Evolutionary conservation across 768 basidiomycete genomes (phyloP).

Genomic region (Hemileccinum rubropunctum): DNA sequence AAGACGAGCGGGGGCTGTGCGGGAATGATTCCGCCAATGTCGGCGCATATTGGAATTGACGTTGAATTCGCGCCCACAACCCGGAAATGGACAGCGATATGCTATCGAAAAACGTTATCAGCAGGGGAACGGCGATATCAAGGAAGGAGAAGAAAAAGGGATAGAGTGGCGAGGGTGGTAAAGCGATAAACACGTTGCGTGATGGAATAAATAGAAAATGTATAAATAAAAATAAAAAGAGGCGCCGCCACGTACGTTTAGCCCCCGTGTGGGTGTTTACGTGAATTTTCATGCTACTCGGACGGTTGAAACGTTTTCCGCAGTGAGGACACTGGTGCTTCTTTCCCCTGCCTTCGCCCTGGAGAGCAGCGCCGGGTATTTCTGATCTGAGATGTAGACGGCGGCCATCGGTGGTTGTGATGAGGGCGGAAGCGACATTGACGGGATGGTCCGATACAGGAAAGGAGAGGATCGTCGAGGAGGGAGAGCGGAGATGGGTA

Average conservation of each 20-base stretch:
- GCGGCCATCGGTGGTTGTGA: slow-evolving; percentile 28
- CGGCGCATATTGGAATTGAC: slow-evolving; percentile 85
- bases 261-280: slow-evolving; percentile 42
- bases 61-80: slow-evolving; percentile 76
- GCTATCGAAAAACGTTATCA: slow-evolving; percentile 40
- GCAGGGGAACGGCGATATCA: background rate
- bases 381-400: slow-evolving; percentile 31
- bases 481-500: slow-evolving; percentile 27
- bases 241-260: slow-evolving; percentile 30
- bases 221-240: slow-evolving; percentile 7
- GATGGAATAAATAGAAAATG: background rate
- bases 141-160: slow-evolving; percentile 8
- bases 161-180: slow-evolving; percentile 10
- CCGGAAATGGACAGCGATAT: slow-evolving; percentile 70
- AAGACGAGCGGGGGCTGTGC: slow-evolving; percentile 23
- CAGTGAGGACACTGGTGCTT: slow-evolving; percentile 39
- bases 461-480: slow-evolving; percentile 35
- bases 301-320: slow-evolving; percentile 41
- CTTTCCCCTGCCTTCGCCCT: slow-evolving; percentile 33
- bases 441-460: slow-evolving; percentile 31
- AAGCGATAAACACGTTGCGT: slow-evolving; percentile 23
- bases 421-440: slow-evolving; percentile 21
- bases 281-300: slow-evolving; percentile 42
- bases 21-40: slow-evolving; percentile 66
- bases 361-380: slow-evolving; percentile 23